These are phyloP conservation scores for Protea cynaroides DNA, from an alignment of 164 flowering plant genomes.

Conservation along the genomic window DNA sequence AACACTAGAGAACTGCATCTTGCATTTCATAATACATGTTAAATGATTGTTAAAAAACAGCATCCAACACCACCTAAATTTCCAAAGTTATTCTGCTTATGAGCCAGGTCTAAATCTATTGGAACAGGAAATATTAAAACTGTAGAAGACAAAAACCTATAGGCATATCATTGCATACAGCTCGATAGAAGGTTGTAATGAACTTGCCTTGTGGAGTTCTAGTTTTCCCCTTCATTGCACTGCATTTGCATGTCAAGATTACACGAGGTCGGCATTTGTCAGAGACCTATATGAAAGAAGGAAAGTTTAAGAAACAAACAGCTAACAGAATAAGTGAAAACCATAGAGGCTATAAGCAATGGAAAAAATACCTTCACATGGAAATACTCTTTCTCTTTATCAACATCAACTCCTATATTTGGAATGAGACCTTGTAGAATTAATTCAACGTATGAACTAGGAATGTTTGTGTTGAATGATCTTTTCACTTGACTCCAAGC, in stretches of 20 bases:
- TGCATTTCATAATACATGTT: too few relatives aligned
- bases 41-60: too few relatives aligned
- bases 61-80: too few relatives aligned
- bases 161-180: neutral
- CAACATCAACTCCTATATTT: slow-evolving; percentile 4
- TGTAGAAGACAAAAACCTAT: neutral
- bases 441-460: neutral
- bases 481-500: neutral
- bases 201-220: slow-evolving; percentile 45
- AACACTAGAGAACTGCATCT: too few relatives aligned
- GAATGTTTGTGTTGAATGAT: neutral
- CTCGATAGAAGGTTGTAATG: neutral
- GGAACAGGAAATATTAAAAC: too few relatives aligned
- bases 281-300: slow-evolving; percentile 27
- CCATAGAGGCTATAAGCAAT: neutral
- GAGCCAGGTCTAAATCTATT: too few relatives aligned
- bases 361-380: slow-evolving; percentile 1
- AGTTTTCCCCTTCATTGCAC: slow-evolving; percentile 21
- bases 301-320: neutral
- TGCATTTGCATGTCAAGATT: slow-evolving; percentile 55
- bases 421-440: slow-evolving; percentile 20
- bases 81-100: too few relatives aligned
- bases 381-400: neutral
- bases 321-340: neutral
- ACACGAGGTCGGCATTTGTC: slow-evolving; percentile 31